These are phyloP conservation scores for Solanum medicagineum DNA, from an alignment of 257 asterid species.

Conservation along the genomic window DNA sequence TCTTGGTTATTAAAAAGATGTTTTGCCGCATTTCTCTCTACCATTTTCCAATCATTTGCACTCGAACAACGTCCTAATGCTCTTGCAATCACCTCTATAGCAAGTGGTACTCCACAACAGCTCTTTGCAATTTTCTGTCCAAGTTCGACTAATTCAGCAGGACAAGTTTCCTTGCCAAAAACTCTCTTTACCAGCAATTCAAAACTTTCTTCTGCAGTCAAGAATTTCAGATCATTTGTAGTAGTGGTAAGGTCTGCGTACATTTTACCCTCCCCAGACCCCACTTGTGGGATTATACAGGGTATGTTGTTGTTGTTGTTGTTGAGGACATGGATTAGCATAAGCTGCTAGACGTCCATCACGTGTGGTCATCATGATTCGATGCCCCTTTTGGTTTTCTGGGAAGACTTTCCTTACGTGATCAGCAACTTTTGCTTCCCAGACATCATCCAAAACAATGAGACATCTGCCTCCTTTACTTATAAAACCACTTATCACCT, in stretches of 20 bases:
- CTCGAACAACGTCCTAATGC: slow-evolving; percentile 1
- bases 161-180: slow-evolving; percentile 10
- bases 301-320: no score
- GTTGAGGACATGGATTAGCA: neutral
- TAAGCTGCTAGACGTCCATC: neutral
- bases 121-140: slow-evolving; percentile 1
- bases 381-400: neutral
- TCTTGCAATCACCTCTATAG: slow-evolving; percentile 34
- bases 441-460: no score
- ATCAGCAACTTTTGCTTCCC: fast-evolving
- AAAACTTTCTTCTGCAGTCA: slow-evolving; percentile 6
- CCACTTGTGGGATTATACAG: no score
- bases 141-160: neutral
- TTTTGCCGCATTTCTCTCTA: slow-evolving; percentile 1
- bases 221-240: neutral
- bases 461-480: neutral
- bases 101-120: neutral
- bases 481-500: neutral
- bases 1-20: no score
- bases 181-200: slow-evolving; percentile 24
- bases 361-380: no score
- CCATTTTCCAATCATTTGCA: neutral
- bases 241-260: no score
- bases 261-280: no score
- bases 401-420: no score